Base-by-base conservation (phyloP, 257 asterid genomes). In the Echites panduratus region DNA sequence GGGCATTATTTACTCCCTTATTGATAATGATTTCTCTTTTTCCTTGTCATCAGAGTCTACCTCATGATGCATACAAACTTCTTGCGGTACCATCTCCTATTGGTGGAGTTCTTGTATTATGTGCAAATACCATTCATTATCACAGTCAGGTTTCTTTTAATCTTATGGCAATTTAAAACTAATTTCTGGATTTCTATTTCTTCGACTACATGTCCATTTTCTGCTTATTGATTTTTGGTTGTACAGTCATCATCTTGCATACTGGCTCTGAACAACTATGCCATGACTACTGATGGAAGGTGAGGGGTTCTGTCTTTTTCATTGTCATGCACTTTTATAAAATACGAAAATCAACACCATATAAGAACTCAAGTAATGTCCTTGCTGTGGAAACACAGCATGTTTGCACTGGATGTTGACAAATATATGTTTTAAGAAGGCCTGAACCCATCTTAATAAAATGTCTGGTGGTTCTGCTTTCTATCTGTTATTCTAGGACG, bases 41-140 rank as follows among this genome's bases (percentile, higher is more conserved):
- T 71, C 65, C 17, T 74, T 79, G 48, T 82, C 77, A 63, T 70
- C 92, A 93, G 98, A 87, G 80, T 82, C 95, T 91, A 76, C 99
- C 97, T 66, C 97, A 94, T 81, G 99, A 94, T 84, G 95, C 95
- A 68, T 88, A 89, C 93, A 94, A 94, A 91, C 96, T 94, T 81
- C 97, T 91, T 84, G 99, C 98, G 48, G 99, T 94, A 77, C 99
- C 99, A 74, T 86, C 99, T 54, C 99, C 98, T 75, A 87, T 94
- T 80, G 99, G 98, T 59, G 99, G 99, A 72, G 99, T 94, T 68
- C 93, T 94, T 73, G 93, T 88, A 75, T 82, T 94, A 84, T 87
- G 96, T 85, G 96, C 97, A 63, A 94, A 94, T 85, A 87, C 93
- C 17, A 85, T 94, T 78, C 99, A 94, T 83, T 94, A 94, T 85